Conservation (phyloP, 2,329 filamentous ascomycete genomes). For the Cladophialophora exuberans region DNA sequence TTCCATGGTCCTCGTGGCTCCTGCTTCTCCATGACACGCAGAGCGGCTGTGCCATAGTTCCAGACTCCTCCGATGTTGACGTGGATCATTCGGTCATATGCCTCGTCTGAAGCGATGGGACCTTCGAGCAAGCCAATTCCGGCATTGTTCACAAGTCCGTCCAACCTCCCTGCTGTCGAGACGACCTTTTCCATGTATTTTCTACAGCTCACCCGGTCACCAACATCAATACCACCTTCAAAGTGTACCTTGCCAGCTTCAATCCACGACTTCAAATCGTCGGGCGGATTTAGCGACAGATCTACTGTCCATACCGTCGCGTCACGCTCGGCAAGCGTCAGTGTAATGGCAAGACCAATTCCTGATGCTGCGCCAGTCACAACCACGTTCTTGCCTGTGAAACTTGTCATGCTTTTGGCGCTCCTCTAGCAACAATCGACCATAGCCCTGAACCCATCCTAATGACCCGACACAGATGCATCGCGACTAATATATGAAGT, state of each 20-base stretch:
- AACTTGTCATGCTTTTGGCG: conserved; percentile 5
- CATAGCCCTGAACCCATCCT: not conserved
- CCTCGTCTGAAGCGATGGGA: conserved; percentile 46
- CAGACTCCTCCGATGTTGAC: conserved; percentile 52
- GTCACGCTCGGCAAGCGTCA: conserved; percentile 15
- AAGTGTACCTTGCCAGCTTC: conserved; percentile 22
- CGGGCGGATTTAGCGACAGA: conserved; percentile 10
- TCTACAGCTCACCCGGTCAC: conserved; percentile 1
- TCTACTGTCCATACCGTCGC: conserved; percentile 21
- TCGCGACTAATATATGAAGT: not conserved
- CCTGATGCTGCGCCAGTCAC: conserved; percentile 68
- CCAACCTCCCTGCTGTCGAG: conserved; percentile 52
- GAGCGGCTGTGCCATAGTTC: conserved; percentile 47
- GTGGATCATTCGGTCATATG: conserved; percentile 48
- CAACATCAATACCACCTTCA: conserved; percentile 18
- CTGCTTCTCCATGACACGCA: conserved; percentile 51
- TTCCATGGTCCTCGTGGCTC: conserved; percentile 34
- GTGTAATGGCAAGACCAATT: conserved; percentile 63
- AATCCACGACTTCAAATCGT: conserved; percentile 18
- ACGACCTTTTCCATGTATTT: conserved; percentile 54
- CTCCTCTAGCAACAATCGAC: not conserved
- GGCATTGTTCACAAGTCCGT: conserved; percentile 38
- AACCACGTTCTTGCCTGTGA: conserved; percentile 54
- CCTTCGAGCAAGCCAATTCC: conserved; percentile 44
- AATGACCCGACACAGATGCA: not conserved